These are phyloP conservation scores for Pueraria montana DNA, from an alignment of 306 rosid genomes.

Conservation along the genomic window DNA sequence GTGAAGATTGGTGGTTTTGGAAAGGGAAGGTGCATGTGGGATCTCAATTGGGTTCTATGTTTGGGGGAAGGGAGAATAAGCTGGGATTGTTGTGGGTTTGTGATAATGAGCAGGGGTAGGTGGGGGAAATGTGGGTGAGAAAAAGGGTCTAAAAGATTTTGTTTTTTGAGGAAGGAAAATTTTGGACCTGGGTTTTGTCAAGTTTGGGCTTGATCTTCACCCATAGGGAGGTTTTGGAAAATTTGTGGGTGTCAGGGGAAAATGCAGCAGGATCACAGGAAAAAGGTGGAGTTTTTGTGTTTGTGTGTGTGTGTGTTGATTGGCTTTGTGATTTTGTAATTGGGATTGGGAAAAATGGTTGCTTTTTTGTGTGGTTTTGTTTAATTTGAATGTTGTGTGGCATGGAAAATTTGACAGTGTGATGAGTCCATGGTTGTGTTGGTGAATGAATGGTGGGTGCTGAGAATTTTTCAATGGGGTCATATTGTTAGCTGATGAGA, in stretches of 20 bases:
- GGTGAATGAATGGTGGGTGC: constrained; percentile 25
- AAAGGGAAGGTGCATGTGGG: constrained; percentile 83
- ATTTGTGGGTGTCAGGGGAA: constrained; percentile 56
- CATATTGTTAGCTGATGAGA: constrained; percentile 37
- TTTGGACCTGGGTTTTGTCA: constrained; percentile 46
- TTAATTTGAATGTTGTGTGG: constrained; percentile 11
- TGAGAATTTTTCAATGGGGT: constrained; percentile 40
- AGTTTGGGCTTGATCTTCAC: constrained; percentile 57
- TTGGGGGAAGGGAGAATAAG: constrained; percentile 59
- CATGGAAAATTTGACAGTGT: constrained; percentile 11
- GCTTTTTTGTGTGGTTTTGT: not conserved
- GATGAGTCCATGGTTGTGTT: constrained; percentile 32
- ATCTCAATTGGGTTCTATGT: constrained; percentile 78
- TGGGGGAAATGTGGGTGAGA: constrained; percentile 96
- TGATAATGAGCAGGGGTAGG: constrained; percentile 93
- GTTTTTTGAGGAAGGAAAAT: not conserved
- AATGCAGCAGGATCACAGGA: constrained; percentile 93
- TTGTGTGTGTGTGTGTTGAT: not conserved
- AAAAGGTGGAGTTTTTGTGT: constrained; percentile 73
- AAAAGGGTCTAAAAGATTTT: constrained; percentile 1
- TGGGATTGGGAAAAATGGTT: constrained; percentile 37
- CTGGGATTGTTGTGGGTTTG: constrained; percentile 76
- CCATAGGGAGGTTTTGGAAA: constrained; percentile 54
- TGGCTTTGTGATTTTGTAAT: constrained; percentile 34
- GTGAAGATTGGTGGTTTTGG: constrained; percentile 50